Evolutionary conservation across 371 early-diverging fungal species (phyloP).

Genomic region (Apophysomyces sp.): DNA sequence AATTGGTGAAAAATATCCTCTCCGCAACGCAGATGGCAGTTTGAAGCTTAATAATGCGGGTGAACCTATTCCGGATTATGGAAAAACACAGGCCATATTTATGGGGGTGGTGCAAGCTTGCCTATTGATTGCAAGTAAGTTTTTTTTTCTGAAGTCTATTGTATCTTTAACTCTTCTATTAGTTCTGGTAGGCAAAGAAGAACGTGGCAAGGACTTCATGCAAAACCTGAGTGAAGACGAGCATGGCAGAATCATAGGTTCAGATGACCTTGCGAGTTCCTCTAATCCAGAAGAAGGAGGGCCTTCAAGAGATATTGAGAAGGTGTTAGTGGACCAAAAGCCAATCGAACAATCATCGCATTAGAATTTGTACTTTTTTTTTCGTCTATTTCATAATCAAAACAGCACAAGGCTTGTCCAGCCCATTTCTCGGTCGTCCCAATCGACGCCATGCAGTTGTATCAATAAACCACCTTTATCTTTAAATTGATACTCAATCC

Average conservation of each 20-base stretch:
- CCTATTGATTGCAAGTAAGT: conserved; percentile 26
- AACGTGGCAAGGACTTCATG: neutral
- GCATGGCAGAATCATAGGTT: neutral
- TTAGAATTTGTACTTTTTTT: neutral
- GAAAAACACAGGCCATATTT: conserved; percentile 56
- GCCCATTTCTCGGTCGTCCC: conserved; percentile 55
- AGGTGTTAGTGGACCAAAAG: neutral
- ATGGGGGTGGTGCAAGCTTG: conserved; percentile 49
- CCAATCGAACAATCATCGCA: neutral
- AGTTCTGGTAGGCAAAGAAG: neutral
- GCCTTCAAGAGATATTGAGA: neutral
- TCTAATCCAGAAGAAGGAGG: neutral
- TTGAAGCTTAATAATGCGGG: conserved; percentile 32
- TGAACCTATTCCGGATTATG: conserved; percentile 56
- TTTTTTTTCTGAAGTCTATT: neutral
- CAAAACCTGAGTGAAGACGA: neutral
- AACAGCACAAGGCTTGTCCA: conserved; percentile 42
- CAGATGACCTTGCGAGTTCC: neutral
- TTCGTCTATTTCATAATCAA: conserved; percentile 4
- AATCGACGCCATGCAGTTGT: conserved; percentile 47
- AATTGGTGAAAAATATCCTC: conserved; percentile 47
- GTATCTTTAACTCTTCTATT: neutral
- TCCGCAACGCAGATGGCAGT: conserved; percentile 28
- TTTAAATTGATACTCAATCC: conserved; percentile 48
- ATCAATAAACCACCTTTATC: conserved; percentile 34